Conservation (phyloP, 305 asterid species). For the Lippia alba region DNA sequence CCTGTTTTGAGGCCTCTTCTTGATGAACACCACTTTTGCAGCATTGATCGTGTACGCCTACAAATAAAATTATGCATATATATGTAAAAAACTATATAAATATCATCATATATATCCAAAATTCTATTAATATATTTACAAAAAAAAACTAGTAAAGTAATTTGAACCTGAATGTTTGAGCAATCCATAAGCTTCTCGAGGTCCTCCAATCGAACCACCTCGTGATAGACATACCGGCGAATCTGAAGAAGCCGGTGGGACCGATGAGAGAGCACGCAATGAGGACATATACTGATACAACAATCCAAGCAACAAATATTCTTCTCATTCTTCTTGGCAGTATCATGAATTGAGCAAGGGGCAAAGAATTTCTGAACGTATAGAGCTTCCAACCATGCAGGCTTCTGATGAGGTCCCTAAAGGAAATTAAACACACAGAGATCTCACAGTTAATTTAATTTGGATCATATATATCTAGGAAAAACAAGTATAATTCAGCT, state of each 20-base stretch:
- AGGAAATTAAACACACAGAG: background rate
- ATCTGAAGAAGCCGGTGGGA: conserved; percentile 86
- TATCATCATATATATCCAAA: conserved; percentile 3
- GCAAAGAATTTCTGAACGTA: conserved; percentile 71
- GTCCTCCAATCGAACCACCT: conserved; percentile 90
- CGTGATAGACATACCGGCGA: conserved; percentile 92
- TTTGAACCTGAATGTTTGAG: conserved; percentile 80
- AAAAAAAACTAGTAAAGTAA: background rate
- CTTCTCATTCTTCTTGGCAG: conserved; percentile 89
- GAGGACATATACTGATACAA: conserved; percentile 92
- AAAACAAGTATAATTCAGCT: background rate
- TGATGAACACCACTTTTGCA: conserved; percentile 85
- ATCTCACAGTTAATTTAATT: background rate
- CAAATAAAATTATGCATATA: conserved; percentile 8
- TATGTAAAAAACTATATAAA: background rate
- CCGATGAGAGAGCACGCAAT: conserved; percentile 82
- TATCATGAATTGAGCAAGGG: conserved; percentile 74
- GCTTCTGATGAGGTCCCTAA: conserved; percentile 65
- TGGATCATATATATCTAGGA: background rate
- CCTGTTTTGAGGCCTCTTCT: conserved; percentile 93
- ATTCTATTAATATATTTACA: background rate
- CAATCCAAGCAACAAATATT: conserved; percentile 91
- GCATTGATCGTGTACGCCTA: conserved; percentile 94
- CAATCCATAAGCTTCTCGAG: conserved; percentile 89
- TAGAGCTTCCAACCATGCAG: conserved; percentile 88